Evolutionary conservation across 176 grass and related monocot species (phyloP), one percentile per base, ranked within the genome.

Genomic region (Metroxylon sagu): DNA sequence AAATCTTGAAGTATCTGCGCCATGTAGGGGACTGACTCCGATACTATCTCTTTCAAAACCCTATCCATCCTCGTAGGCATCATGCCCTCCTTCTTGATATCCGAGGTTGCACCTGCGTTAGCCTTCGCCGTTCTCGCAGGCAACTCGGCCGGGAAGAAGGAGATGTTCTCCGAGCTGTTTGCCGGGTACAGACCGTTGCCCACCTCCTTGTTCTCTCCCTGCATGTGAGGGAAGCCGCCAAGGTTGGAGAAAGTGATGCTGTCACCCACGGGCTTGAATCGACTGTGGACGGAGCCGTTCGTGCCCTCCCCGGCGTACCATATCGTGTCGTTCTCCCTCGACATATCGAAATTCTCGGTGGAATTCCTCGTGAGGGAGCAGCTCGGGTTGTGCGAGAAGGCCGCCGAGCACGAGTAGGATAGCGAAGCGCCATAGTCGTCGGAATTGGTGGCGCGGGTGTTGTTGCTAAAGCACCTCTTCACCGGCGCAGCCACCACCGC

Each of bases 351-450:
- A 63, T 88, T 92, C 54, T 97, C 94, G 54, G 88, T 98, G 48
- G 88, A 92, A 72, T 93, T 98, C 56, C 83, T 81, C 14, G 94
- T 98, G 19, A 98, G 70, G 35, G 94, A 98, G 76, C 94, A 98
- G 67, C 94, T 98, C 1, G 94, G 94, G 76, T 93, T 98, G 82
- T 98, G 94, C 3, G 94, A 98, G 72, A 98, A 93, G 53, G 79
- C 67, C 18, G 85, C 71, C 6, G 94, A 98, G 88, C 84, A 92
- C 49, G 93, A 92, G 64, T 89, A 93, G 7, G 94, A 98, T 74
- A 93, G 77, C 19, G 79, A 82, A 0, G 61, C 66, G 67, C 69
- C 74, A 29, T 71, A 76, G 75, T 93, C 88, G 73, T 93, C 94
- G 15, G 94, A 98, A 70, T 98, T 92, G 31, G 87, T 77, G 72